Evolutionary conservation across 768 basidiomycete genomes (phyloP), one percentile per base, ranked within the genome.

Genomic region (Cystofilobasidium capitatum): DNA sequence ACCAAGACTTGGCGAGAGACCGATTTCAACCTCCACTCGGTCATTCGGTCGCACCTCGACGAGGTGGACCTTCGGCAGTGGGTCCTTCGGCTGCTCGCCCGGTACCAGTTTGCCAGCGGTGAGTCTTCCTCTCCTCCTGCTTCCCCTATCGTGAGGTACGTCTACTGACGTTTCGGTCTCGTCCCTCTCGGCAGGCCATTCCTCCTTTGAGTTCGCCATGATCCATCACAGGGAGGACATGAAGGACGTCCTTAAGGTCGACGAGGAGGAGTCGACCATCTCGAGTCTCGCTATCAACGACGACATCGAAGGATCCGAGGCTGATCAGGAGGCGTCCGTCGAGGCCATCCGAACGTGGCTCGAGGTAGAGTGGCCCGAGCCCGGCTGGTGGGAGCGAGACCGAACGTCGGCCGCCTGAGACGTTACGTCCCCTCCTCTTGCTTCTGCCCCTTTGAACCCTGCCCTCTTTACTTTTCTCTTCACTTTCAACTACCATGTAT

Each of bases 101-200:
- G 64, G 8, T 65, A 66, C 31, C 58, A 60, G 49, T 66, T 39
- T 26, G 54, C 58, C 10, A 24, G 26, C 10, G 65, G 59, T 29
- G 33, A 35, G 16, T 58, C 42, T 1, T 22, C 42, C 26, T 42
- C 39, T 22, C 39, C 63, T 7, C 24, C 45, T 42, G 10, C 40
- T 20, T 42, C 40, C 40, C 40, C 40, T 20, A 10, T 20, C 40
- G 10, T 20, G 10, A 10, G 10, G 10, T 20, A 10, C 40, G 10
- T 20, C 40, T 20, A 10, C 40, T 42, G 10, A 42, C 24, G 14
- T 17, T 33, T 3, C 55, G 5, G 13, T 45, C 44, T 26, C 24
- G 10, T 36, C 7, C 26, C 54, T 29, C 16, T 51, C 35, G 33
- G 26, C n/a, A 31, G 59, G 26, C 40, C 22, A 29, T 26, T 17